Conservation (phyloP, 768 basidiomycete species). For the Tylopilus sp. region DNA sequence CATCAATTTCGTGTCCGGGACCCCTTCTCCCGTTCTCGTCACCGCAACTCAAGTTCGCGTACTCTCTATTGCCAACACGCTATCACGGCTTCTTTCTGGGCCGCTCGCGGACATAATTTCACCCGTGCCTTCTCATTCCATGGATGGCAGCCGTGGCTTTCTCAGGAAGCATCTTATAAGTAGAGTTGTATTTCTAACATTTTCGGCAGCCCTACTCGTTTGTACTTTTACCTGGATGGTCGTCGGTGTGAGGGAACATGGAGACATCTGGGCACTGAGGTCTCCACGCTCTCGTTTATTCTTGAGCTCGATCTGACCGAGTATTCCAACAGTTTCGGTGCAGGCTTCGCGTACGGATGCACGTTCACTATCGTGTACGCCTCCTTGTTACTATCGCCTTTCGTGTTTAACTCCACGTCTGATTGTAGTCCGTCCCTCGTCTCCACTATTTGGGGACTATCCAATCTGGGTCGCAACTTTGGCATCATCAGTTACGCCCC, state of each 20-base stretch:
- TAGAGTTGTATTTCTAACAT: slow-evolving; percentile 56
- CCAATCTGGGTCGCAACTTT: slow-evolving; percentile 73
- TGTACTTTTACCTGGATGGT: slow-evolving; percentile 56
- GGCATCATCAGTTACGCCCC: slow-evolving; percentile 73
- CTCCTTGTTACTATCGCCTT: not conserved
- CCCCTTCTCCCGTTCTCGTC: slow-evolving; percentile 30
- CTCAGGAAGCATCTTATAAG: slow-evolving; percentile 53
- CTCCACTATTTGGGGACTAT: slow-evolving; percentile 66
- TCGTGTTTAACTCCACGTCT: not conserved
- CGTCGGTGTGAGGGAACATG: slow-evolving; percentile 43
- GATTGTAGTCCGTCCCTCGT: slow-evolving; percentile 53
- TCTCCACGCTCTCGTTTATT: slow-evolving; percentile 22
- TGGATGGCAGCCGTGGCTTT: slow-evolving; percentile 27
- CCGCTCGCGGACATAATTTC: slow-evolving; percentile 71
- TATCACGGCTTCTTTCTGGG: slow-evolving; percentile 64
- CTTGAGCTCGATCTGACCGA: not conserved
- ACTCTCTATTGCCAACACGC: slow-evolving; percentile 68
- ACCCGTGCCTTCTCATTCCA: slow-evolving; percentile 47
- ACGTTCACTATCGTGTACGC: slow-evolving; percentile 69
- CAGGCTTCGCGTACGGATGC: slow-evolving; percentile 66
- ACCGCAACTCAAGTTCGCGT: slow-evolving; percentile 66
- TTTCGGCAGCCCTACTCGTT: slow-evolving; percentile 45
- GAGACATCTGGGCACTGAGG: slow-evolving; percentile 70
- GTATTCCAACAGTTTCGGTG: slow-evolving; percentile 46
- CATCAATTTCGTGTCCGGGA: slow-evolving; percentile 5